Percentiles rank a stretch among this genome's conserved stretches.
Evolutionary conservation across 2,329 filamentous ascomycete species (phyloP).

Genomic region (Teratosphaeriaceae sp.): DNA sequence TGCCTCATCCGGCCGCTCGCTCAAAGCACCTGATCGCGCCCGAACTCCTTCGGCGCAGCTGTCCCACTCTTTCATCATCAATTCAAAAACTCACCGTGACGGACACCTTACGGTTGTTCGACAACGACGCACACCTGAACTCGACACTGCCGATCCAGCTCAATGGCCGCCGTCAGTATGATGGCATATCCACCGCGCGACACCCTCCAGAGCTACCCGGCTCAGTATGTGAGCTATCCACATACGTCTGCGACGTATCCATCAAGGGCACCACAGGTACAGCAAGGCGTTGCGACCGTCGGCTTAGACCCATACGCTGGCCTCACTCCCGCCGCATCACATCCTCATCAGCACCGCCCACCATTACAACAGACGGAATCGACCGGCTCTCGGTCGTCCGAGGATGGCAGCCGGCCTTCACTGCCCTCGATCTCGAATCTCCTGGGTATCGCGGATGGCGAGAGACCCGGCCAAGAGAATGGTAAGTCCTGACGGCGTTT

Average conservation of each 20-base stretch:
- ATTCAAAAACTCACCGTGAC: no score
- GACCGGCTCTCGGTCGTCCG: constrained; percentile 17
- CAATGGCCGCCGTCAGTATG: constrained; percentile 25
- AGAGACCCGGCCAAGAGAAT: constrained; percentile 44
- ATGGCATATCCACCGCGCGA: constrained; percentile 25
- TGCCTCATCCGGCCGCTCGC: not conserved
- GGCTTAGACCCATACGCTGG: constrained; percentile 17
- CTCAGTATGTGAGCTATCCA: constrained; percentile 22
- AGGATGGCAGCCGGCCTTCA: constrained; percentile 59
- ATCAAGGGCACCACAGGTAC: constrained; percentile 17
- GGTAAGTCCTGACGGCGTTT: constrained; percentile 28
- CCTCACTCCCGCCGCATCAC: constrained; percentile 12
- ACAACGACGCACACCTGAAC: no score
- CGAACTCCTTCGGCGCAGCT: not conserved
- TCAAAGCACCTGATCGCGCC: not conserved
- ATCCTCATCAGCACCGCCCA: constrained; percentile 7
- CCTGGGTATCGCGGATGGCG: constrained; percentile 72
- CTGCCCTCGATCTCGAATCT: constrained; percentile 91
- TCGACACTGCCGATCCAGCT: not conserved
- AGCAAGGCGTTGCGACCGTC: constrained; percentile 13
- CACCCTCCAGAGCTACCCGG: constrained; percentile 20
- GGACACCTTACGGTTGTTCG: not conserved
- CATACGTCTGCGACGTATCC: constrained; percentile 22
- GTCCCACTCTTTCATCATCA: no score
- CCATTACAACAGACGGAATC: constrained; percentile 6